Percentiles rank a stretch among this genome's conserved stretches.
phyloP scores from a whole-genome alignment of 2,329 filamentous ascomycete genomes.

The Colletotrichum melonis region DNA sequence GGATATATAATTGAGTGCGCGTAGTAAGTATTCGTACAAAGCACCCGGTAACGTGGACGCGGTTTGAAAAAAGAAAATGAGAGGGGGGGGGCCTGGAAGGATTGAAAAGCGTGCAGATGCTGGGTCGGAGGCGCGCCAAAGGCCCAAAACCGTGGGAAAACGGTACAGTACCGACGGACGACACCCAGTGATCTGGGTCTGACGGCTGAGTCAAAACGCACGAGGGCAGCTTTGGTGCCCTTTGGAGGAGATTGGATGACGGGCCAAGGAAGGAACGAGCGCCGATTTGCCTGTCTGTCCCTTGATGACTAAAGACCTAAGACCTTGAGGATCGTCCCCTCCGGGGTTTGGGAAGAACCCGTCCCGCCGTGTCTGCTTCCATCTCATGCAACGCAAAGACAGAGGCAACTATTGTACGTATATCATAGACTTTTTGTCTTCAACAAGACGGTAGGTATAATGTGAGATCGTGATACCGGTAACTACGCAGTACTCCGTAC shows the following conservation, averaged over 20 bases:
- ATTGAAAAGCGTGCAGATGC: conserved; percentile 2
- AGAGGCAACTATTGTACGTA: background rate
- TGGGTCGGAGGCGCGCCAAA: background rate
- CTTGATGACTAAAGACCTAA: background rate
- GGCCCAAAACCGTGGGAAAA: conserved; percentile 28
- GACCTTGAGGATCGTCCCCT: background rate
- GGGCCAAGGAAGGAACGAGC: conserved; percentile 27
- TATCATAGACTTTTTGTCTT: background rate
- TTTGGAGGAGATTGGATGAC: conserved; percentile 30
- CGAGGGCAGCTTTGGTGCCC: background rate
- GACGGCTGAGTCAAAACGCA: conserved; percentile 25
- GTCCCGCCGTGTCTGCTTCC: background rate
- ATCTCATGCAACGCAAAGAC: background rate
- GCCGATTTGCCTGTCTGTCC: background rate
- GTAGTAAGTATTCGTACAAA: too few species aligned
- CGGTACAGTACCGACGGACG: conserved; percentile 8
- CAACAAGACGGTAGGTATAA: background rate
- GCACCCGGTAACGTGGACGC: conserved; percentile 6
- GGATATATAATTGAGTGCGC: too few species aligned
- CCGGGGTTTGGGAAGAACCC: background rate
- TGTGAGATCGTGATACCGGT: background rate
- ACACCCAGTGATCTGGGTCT: conserved; percentile 21
- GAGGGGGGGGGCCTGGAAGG: background rate
- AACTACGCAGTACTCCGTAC: background rate
- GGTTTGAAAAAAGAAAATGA: background rate